Percentiles rank a stretch among this genome's conserved stretches.
phyloP scores from a whole-genome alignment of 768 basidiomycete species.

The Hortiboletus flavorubellus region DNA sequence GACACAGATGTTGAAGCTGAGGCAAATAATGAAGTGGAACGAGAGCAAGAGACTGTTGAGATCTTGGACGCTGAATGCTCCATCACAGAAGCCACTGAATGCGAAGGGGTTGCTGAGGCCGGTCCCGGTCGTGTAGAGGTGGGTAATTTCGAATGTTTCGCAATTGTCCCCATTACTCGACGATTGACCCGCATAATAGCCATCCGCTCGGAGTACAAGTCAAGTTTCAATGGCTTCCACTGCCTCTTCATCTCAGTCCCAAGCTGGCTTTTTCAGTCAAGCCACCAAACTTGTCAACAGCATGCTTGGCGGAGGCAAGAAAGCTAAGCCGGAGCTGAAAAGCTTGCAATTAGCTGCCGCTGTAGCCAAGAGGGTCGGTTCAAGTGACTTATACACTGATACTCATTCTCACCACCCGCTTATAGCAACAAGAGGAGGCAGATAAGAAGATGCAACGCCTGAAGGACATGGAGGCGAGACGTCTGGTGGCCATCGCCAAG shows the following conservation, averaged over 20 bases:
- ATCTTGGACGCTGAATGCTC: slow-evolving; percentile 35
- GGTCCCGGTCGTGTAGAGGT: slow-evolving; percentile 44
- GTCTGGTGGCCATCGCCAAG: slow-evolving; percentile 65
- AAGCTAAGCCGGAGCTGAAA: slow-evolving; percentile 73
- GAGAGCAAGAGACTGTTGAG: slow-evolving; percentile 25
- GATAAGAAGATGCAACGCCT: slow-evolving; percentile 73
- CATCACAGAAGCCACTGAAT: slow-evolving; percentile 30
- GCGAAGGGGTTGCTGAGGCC: slow-evolving; percentile 41
- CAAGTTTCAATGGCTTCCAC: slow-evolving; percentile 53
- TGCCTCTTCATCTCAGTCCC: slow-evolving; percentile 37
- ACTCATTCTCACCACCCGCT: slow-evolving; percentile 4
- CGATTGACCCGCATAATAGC: slow-evolving; percentile 15
- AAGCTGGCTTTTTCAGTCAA: slow-evolving; percentile 63
- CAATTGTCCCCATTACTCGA: background rate
- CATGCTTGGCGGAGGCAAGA: slow-evolving; percentile 67
- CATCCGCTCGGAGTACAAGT: slow-evolving; percentile 43
- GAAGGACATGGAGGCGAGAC: slow-evolving; percentile 80
- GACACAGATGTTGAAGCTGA: slow-evolving; percentile 14
- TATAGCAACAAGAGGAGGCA: slow-evolving; percentile 84
- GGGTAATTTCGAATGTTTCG: slow-evolving; percentile 11
- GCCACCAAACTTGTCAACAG: slow-evolving; percentile 67
- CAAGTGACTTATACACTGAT: background rate
- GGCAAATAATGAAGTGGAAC: slow-evolving; percentile 7
- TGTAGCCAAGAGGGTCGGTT: slow-evolving; percentile 82
- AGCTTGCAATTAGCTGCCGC: slow-evolving; percentile 78